Percentiles rank a stretch among this genome's conserved stretches.
These are phyloP conservation scores for Boletellus deceptivus DNA, from an alignment of 1,284 basidiomycete species.

Conservation along the genomic window DNA sequence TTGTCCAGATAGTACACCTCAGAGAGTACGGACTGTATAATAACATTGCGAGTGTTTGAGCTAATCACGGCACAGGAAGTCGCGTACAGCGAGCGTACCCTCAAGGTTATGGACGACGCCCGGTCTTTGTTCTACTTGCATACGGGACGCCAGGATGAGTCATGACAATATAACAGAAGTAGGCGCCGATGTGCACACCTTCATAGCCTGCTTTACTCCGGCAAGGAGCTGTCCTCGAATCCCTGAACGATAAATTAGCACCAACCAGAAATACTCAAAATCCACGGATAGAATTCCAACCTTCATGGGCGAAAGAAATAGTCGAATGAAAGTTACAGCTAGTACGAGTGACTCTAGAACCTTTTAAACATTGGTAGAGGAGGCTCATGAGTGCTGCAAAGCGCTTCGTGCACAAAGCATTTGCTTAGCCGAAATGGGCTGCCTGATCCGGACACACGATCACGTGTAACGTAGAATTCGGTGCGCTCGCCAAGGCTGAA, in stretches of 20 bases:
- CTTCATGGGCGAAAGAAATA: constrained; percentile 20
- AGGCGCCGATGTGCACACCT: constrained; percentile 39
- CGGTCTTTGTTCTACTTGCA: constrained; percentile 50
- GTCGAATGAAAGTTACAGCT: constrained; percentile 15
- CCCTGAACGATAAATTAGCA: constrained; percentile 32
- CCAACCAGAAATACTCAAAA: background rate
- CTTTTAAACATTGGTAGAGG: constrained; percentile 12
- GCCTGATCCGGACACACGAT: constrained; percentile 6
- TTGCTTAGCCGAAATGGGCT: too few relatives aligned
- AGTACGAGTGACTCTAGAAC: constrained; percentile 2
- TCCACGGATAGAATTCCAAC: constrained; percentile 10
- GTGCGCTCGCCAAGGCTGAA: too few relatives aligned
- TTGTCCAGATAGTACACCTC: constrained; percentile 72
- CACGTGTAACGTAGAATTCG: constrained; percentile 19
- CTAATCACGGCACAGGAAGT: background rate
- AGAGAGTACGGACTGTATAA: constrained; percentile 58
- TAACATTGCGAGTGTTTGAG: background rate
- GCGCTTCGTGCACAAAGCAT: too few relatives aligned
- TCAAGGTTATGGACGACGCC: constrained; percentile 54
- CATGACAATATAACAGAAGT: background rate
- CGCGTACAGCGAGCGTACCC: constrained; percentile 41
- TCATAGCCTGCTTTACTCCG: constrained; percentile 61
- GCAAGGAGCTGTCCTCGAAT: constrained; percentile 44
- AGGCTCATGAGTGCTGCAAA: constrained; percentile 13
- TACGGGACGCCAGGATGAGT: constrained; percentile 3